Evolutionary conservation across 305 asterid genomes (phyloP).

Genomic region (Caryopteris hybrid): DNA sequence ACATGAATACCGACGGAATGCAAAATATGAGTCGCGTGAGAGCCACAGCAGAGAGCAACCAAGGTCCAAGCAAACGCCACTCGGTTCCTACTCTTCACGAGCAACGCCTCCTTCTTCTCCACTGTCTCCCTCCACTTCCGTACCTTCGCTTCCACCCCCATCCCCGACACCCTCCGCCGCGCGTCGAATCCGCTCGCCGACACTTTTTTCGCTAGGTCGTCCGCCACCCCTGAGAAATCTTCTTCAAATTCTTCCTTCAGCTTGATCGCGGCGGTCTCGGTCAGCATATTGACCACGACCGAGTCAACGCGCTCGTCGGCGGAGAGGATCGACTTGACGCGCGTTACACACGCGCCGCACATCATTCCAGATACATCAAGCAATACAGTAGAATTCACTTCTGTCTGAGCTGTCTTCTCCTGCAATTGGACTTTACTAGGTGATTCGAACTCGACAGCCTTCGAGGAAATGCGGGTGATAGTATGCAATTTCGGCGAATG

Average conservation of each 20-base stretch:
- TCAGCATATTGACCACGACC: constrained; percentile 85
- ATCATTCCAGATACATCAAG: constrained; percentile 93
- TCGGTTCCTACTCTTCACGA: constrained; percentile 64
- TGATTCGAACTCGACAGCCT: constrained; percentile 50
- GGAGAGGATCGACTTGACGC: constrained; percentile 73
- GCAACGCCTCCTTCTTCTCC: constrained; percentile 78
- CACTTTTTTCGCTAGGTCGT: constrained; percentile 62
- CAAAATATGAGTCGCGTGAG: constrained; percentile 82
- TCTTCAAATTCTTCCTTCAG: constrained; percentile 39
- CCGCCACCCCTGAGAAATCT: constrained; percentile 35
- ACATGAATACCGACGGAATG: constrained; percentile 87
- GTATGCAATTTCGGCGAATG: constrained; percentile 28
- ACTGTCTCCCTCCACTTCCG: constrained; percentile 83
- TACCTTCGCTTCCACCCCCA: constrained; percentile 85
- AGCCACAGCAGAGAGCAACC: constrained; percentile 92
- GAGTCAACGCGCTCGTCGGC: constrained; percentile 83
- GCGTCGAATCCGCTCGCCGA: constrained; percentile 84
- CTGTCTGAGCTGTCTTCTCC: constrained; percentile 27
- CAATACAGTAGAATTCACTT: constrained; percentile 36
- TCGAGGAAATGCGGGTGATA: constrained; percentile 30
- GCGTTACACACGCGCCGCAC: constrained; percentile 97
- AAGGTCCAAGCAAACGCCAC: constrained; percentile 94
- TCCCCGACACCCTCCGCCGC: constrained; percentile 67
- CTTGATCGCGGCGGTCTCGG: constrained; percentile 91
- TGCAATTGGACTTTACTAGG: constrained; percentile 16